Evolutionary conservation across 345 rosid genomes (phyloP).

Genomic region (Pistacia integerrima): DNA sequence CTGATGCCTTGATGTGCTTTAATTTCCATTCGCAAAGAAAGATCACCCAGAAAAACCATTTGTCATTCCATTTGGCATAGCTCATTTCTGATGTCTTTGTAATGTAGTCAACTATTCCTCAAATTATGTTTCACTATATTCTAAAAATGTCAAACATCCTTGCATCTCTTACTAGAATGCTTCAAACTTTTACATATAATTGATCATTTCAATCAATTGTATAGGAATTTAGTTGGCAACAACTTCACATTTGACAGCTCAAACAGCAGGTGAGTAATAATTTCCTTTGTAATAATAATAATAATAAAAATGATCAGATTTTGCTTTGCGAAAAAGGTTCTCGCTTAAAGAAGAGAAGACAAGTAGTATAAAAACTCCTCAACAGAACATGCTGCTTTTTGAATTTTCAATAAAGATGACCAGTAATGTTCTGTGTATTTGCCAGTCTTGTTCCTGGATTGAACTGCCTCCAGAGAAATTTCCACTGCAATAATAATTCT

Average conservation of each 20-base stretch:
- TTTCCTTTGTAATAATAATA: background rate
- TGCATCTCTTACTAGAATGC: background rate
- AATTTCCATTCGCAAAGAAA: no score
- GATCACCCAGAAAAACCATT: no score
- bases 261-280: slow-evolving; percentile 23
- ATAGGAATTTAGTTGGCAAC: slow-evolving; percentile 42
- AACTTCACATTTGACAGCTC: slow-evolving; percentile 35
- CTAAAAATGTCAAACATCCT: background rate
- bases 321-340: background rate
- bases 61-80: no score
- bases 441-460: slow-evolving; percentile 39
- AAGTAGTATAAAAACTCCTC: no score
- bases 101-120: no score
- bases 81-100: no score
- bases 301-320: no score
- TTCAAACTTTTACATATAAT: background rate
- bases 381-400: background rate
- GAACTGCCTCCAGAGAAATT: slow-evolving; percentile 40
- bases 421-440: background rate
- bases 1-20: no score
- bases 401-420: background rate
- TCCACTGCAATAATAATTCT: slow-evolving; percentile 31
- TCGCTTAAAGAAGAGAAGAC: no score
- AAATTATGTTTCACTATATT: no score
- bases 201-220: slow-evolving; percentile 4